These are phyloP conservation scores for Senecio squalidus DNA, from an alignment of 140 eudicot genomes.

Conservation along the genomic window DNA sequence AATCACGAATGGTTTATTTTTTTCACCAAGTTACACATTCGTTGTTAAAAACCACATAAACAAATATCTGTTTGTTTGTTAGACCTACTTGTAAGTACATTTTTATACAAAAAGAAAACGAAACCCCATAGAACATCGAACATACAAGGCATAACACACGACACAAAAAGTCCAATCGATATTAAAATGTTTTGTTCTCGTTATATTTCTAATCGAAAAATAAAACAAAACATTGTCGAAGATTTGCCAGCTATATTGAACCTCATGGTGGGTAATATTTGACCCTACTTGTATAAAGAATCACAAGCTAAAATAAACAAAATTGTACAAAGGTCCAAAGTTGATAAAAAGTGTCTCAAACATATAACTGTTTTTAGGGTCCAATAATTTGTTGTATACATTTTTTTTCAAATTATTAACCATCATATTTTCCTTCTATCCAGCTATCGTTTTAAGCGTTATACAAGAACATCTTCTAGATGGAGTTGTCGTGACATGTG, in stretches of 20 bases:
- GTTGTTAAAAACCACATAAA: too few relatives aligned
- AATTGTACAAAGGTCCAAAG: conserved; percentile 5
- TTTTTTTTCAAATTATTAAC: background rate
- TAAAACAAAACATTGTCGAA: conserved; percentile 11
- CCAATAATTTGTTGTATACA: conserved; percentile 13
- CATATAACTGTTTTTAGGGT: conserved; percentile 20
- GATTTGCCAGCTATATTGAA: conserved; percentile 21
- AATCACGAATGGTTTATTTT: too few relatives aligned
- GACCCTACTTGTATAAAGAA: conserved; percentile 32
- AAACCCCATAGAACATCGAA: conserved; percentile 6
- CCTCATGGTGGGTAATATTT: conserved; percentile 16
- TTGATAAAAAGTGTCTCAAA: conserved; percentile 14
- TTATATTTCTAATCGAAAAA: background rate
- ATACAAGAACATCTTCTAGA: too few relatives aligned
- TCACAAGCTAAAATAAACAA: conserved; percentile 11
- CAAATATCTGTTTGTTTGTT: background rate
- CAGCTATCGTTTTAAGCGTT: too few relatives aligned
- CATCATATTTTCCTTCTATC: background rate
- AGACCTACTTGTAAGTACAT: conserved; percentile 9
- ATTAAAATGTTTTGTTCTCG: background rate
- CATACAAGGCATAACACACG: conserved; percentile 9
- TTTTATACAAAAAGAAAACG: background rate
- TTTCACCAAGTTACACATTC: too few relatives aligned
- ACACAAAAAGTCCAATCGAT: conserved; percentile 4
- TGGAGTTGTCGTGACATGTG: too few relatives aligned